Conservation (phyloP, 2,329 filamentous ascomycete genomes). For the Beauveria pseudobassiana region DNA sequence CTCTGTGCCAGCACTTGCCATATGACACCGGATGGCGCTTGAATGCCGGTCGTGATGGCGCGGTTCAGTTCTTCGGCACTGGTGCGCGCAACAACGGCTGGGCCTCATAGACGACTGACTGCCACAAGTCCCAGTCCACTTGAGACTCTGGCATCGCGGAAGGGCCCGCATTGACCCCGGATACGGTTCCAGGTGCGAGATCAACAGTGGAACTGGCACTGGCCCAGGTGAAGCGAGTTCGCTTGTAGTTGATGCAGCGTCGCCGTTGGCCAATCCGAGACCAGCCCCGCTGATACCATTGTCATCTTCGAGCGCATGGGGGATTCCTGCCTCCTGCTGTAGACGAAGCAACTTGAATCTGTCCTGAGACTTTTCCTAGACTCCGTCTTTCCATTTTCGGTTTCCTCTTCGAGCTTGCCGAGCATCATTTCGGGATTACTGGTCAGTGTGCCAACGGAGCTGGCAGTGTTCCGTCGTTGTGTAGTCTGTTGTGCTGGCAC, state of each 20-base stretch:
- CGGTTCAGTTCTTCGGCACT: constrained; percentile 84
- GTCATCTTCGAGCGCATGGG: constrained; percentile 46
- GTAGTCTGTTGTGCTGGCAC: constrained; percentile 37
- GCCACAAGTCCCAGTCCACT: constrained; percentile 99
- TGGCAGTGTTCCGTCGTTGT: constrained; percentile 63
- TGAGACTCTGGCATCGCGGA: constrained; percentile 62
- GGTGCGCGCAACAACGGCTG: constrained; percentile 76
- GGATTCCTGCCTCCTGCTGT: constrained; percentile 61
- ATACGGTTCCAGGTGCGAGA: constrained; percentile 77
- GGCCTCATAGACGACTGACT: constrained; percentile 88
- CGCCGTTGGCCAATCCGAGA: constrained; percentile 17
- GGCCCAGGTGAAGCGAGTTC: constrained; percentile 27
- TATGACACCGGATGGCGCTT: constrained; percentile 91
- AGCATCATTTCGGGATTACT: constrained; percentile 79
- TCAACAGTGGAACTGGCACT: constrained; percentile 56
- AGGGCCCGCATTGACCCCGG: constrained; percentile 70
- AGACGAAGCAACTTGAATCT: constrained; percentile 71
- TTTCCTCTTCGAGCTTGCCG: constrained; percentile 67
- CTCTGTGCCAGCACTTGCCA: constrained; percentile 97
- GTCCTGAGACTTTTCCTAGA: constrained; percentile 61
- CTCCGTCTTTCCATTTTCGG: constrained; percentile 38
- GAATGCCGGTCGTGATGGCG: constrained; percentile 89
- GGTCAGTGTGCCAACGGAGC: constrained; percentile 68
- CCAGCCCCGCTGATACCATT: constrained; percentile 23
- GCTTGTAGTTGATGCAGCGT: constrained; percentile 19